Evolutionary conservation across 2,329 filamentous ascomycete species (phyloP), one percentile per base, ranked within the genome.

Genomic region (Aspergillus quadricinctus): DNA sequence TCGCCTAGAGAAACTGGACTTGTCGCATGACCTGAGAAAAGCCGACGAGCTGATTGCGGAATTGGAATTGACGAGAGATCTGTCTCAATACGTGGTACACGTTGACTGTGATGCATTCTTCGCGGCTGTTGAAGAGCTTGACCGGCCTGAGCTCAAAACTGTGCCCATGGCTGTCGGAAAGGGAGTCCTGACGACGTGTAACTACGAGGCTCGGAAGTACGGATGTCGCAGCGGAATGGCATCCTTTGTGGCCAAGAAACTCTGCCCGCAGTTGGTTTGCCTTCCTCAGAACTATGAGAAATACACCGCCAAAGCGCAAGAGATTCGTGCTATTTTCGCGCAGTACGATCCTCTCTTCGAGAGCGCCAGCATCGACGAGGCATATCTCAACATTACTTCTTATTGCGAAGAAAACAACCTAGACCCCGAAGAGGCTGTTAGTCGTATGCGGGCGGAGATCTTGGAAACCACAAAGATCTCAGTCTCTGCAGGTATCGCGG

Each of bases 81-180:
- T 99, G 37, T 88, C 87, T 0, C 94, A 97, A 71, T 80, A 85
- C 56, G 84, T 97, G 25, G 88, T 97, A 0, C 94, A 99, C 70
- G 83, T 97, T 49, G 94, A 99, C 72, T 97, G 94, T 74, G 94
- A 99, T 77, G 94, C 94, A 17, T 99, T 99, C 74, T 99, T 94
- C 68, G 94, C 94, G 0, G 91, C 94, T 0, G 94, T 97, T 0
- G 94, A 97, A 72, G 90, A 87, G 63, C 81, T 92, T 3, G 88
- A 90, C 66, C 82, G 88, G 1, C 94, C 93, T 0, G 92, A 96
- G 69, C 81, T 99, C 48, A 89, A 88, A 57, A 80, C 92, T 41
- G 78, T 96, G 0, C 94, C 94, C 0, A 97, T 99, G 76, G 92
- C 93, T 0, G 94, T 99, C 0, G 94, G 94, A 0, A 83, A 83